These are phyloP conservation scores for Colletotrichum nymphaeae DNA, from an alignment of 2,329 filamentous ascomycete species.

Conservation along the genomic window DNA sequence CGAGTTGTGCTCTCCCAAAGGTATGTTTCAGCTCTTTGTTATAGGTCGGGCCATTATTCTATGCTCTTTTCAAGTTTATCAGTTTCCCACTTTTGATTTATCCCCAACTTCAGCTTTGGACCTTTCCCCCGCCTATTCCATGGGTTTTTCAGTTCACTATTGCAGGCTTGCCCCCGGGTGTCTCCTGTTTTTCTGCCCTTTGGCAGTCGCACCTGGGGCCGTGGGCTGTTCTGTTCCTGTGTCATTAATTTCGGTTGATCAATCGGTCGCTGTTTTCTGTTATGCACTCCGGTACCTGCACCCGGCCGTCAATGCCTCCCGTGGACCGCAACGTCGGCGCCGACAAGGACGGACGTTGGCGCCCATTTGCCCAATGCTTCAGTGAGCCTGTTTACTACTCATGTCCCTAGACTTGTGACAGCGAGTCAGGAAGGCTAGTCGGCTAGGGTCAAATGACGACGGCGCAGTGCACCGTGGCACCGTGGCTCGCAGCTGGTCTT, in stretches of 20 bases:
- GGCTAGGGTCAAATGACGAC: not conserved
- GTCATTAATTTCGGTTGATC: not conserved
- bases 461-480: not conserved
- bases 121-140: not conserved
- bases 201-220: not conserved
- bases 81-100: not conserved
- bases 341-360: not conserved
- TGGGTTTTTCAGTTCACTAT: not conserved
- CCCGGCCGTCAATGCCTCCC: not conserved
- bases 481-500: not conserved
- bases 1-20: slow-evolving; percentile 18
- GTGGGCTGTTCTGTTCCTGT: not conserved
- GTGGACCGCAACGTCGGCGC: not conserved
- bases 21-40: slow-evolving; percentile 6
- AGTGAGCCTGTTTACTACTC: not conserved
- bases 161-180: not conserved
- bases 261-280: not conserved
- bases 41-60: not conserved
- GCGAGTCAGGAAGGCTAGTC: not conserved
- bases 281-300: not conserved
- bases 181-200: not conserved
- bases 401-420: not conserved
- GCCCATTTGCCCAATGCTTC: not conserved
- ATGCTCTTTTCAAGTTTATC: not conserved
- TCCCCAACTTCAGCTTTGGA: not conserved